phyloP scores from a whole-genome alignment of 2,329 filamentous ascomycete genomes.

The Colletotrichum agaves region DNA sequence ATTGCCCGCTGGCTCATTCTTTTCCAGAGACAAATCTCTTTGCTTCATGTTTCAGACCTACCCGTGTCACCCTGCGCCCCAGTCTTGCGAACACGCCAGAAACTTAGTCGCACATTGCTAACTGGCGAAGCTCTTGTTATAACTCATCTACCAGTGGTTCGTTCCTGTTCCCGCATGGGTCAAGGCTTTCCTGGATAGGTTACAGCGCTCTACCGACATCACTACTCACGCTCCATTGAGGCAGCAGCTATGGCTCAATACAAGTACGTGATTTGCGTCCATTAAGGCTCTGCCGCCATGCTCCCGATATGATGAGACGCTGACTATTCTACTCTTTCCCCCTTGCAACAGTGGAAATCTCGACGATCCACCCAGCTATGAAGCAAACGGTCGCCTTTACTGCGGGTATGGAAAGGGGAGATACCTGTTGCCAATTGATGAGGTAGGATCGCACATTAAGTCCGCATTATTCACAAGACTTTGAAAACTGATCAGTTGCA shows the following conservation, averaged over 20 bases:
- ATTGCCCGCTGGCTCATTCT: constrained; percentile 25
- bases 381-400: constrained; percentile 76
- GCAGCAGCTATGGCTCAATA: constrained; percentile 46
- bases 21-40: constrained; percentile 7
- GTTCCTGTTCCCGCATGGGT: too few relatives aligned
- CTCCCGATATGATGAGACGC: not conserved
- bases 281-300: not conserved
- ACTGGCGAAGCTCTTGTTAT: not conserved
- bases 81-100: not conserved
- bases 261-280: constrained; percentile 40
- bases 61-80: constrained; percentile 9
- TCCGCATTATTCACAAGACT: not conserved
- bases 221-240: not conserved
- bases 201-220: not conserved
- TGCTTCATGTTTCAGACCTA: constrained; percentile 23
- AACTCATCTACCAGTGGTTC: not conserved
- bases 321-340: not conserved
- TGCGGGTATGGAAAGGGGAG: constrained; percentile 74
- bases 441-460: constrained; percentile 59
- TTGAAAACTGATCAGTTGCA: not conserved
- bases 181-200: too few relatives aligned
- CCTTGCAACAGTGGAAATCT: constrained; percentile 17
- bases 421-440: constrained; percentile 83
- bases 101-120: not conserved
- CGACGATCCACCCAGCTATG: constrained; percentile 49